Evolutionary conservation across 2,329 filamentous ascomycete genomes (phyloP).

Genomic region (Penicillium freii): DNA sequence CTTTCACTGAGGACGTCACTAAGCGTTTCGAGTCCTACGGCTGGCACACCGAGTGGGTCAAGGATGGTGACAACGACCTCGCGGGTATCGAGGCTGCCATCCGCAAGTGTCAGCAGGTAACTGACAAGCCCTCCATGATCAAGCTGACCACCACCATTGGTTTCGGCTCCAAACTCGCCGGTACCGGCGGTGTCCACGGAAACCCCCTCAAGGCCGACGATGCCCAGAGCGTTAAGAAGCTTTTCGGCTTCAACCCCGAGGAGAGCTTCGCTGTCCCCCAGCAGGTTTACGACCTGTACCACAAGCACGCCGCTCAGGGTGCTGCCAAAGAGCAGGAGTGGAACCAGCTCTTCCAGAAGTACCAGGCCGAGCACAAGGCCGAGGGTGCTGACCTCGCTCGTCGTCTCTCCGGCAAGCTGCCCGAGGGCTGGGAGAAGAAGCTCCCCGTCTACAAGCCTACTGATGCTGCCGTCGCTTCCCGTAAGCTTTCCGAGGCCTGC

Average conservation of each 20-base stretch:
- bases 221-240: constrained; percentile 86
- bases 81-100: constrained; percentile 85
- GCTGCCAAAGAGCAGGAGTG: constrained; percentile 90
- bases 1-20: constrained; percentile 94
- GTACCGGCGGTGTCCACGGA: constrained; percentile 93
- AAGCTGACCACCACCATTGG: constrained; percentile 97
- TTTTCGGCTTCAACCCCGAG: constrained; percentile 94
- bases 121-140: constrained; percentile 95
- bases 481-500: constrained; percentile 94
- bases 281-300: constrained; percentile 88
- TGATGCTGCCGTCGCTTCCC: constrained; percentile 82
- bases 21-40: constrained; percentile 97
- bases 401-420: constrained; percentile 77
- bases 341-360: constrained; percentile 90
- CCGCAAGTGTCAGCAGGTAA: constrained; percentile 78
- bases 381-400: constrained; percentile 79
- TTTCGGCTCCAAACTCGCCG: constrained; percentile 88
- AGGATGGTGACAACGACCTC: constrained; percentile 85
- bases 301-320: constrained; percentile 80
- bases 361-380: constrained; percentile 71
- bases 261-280: constrained; percentile 91
- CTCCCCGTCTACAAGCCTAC: constrained; percentile 86
- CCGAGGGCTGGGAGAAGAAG: constrained; percentile 93
- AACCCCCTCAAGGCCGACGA: constrained; percentile 94
- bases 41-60: constrained; percentile 85